A percentile compares a stretch with the other conserved stretches of the same genome.
Evolutionary conservation across 495 filamentous ascomycete genomes (phyloP).

Genomic region (Bathelium albidoporum): DNA sequence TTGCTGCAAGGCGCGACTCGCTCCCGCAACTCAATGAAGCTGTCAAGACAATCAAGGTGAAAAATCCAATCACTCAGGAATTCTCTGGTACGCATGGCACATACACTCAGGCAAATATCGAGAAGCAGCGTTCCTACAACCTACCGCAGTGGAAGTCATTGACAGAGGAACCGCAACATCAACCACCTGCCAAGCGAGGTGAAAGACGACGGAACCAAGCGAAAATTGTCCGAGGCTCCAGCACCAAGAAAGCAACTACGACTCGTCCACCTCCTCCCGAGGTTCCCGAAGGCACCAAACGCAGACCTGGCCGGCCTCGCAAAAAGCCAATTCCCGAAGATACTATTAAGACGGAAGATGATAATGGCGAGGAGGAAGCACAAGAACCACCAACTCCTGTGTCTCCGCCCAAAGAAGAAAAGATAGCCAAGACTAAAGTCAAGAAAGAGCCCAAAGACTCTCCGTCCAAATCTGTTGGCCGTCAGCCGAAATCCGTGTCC

Average conservation of each 20-base stretch:
- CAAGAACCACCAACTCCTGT: slow-evolving; percentile 17
- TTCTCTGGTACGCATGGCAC: slow-evolving; percentile 89
- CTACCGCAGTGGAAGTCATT: slow-evolving; percentile 89
- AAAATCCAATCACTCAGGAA: slow-evolving; percentile 95
- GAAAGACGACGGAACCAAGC: slow-evolving; percentile 73
- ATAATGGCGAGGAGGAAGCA: neutral
- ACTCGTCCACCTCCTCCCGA: neutral
- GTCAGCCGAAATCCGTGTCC: slow-evolving; percentile 47
- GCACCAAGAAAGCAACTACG: slow-evolving; percentile 2
- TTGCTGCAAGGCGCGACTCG: slow-evolving; percentile 48
- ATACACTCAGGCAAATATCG: slow-evolving; percentile 91
- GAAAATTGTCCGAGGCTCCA: slow-evolving; percentile 34
- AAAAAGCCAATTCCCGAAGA: slow-evolving; percentile 4
- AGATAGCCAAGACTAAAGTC: slow-evolving; percentile 11
- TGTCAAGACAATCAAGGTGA: slow-evolving; percentile 83
- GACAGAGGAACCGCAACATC: slow-evolving; percentile 86
- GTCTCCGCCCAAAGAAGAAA: slow-evolving; percentile 13
- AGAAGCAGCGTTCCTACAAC: slow-evolving; percentile 91
- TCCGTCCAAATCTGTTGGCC: slow-evolving; percentile 20
- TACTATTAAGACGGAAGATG: neutral
- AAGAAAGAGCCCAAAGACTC: slow-evolving; percentile 17
- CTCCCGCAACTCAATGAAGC: slow-evolving; percentile 70
- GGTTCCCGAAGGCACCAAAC: neutral
- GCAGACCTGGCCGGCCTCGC: slow-evolving; percentile 20
- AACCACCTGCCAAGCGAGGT: slow-evolving; percentile 87